Percentiles rank a stretch among this genome's conserved stretches.
These are phyloP conservation scores for Nepenthes gracilis DNA, from an alignment of 148 eudicot species.

Conservation along the genomic window DNA sequence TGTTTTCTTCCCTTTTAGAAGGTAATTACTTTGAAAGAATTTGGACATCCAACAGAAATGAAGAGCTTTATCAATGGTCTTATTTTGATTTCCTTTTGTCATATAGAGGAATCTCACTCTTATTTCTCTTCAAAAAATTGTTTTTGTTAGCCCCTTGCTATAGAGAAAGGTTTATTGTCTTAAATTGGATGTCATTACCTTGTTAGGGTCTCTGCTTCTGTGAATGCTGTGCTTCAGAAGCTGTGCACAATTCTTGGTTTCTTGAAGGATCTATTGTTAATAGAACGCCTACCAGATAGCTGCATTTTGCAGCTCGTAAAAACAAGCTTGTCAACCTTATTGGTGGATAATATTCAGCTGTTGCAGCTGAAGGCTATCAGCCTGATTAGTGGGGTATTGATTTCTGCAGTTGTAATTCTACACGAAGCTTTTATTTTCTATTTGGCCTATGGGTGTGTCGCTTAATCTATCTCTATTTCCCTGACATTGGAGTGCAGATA, in stretches of 20 bases:
- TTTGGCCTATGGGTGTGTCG: constrained; percentile 1
- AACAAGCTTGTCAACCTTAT: constrained; percentile 73
- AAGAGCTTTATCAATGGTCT: too few species aligned
- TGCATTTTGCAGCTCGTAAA: constrained; percentile 83
- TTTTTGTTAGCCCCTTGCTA: constrained; percentile 3
- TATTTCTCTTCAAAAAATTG: too few species aligned
- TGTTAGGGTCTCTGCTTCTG: constrained; percentile 65
- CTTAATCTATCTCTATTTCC: background rate
- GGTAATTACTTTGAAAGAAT: background rate
- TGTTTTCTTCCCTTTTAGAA: background rate
- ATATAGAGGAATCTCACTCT: too few species aligned
- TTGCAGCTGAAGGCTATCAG: constrained; percentile 89
- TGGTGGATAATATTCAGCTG: constrained; percentile 91
- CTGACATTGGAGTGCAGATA: constrained; percentile 41
- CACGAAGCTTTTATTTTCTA: background rate
- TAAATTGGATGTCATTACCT: constrained; percentile 8
- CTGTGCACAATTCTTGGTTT: constrained; percentile 74
- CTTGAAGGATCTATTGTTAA: constrained; percentile 62
- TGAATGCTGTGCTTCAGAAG: constrained; percentile 65
- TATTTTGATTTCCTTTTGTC: background rate
- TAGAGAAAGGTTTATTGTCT: background rate
- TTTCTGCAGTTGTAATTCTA: constrained; percentile 4
- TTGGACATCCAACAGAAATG: background rate
- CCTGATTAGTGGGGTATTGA: constrained; percentile 76
- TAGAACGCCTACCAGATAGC: constrained; percentile 91